These are phyloP conservation scores for Panaeolus papilionaceus DNA, from an alignment of 768 basidiomycete species.

Conservation along the genomic window DNA sequence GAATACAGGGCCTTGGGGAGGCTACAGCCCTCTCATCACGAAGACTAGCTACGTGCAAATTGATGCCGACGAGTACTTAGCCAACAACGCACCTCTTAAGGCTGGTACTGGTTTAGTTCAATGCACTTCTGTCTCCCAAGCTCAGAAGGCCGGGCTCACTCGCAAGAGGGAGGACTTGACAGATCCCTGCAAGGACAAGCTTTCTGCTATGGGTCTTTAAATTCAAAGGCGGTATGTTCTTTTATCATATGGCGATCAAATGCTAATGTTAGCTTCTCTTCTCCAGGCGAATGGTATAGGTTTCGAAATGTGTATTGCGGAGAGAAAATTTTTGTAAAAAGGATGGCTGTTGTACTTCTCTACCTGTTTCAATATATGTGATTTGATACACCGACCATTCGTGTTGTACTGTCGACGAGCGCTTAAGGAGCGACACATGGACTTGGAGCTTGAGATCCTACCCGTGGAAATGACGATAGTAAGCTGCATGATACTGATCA, in stretches of 20 bases:
- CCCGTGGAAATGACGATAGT: background rate
- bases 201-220: constrained; percentile 5
- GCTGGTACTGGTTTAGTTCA: background rate
- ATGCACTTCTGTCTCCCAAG: background rate
- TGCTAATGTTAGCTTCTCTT: no score
- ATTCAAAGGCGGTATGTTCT: background rate
- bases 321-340: no score
- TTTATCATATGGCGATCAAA: no score
- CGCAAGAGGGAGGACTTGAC: constrained; percentile 2
- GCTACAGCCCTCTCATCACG: background rate
- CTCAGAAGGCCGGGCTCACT: background rate
- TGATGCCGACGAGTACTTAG: background rate
- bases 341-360: no score
- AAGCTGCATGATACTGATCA: background rate
- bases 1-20: background rate
- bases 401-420: no score
- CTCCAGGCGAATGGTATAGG: no score
- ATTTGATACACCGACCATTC: no score
- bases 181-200: background rate
- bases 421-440: no score
- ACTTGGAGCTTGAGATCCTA: no score
- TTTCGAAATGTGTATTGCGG: no score
- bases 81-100: no score
- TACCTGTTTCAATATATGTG: no score
- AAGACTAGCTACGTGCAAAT: background rate